Evolutionary conservation across 805 yeast genomes (phyloP), one percentile per base, ranked within the genome.

Genomic region (Cyberlindnera petersonii): DNA sequence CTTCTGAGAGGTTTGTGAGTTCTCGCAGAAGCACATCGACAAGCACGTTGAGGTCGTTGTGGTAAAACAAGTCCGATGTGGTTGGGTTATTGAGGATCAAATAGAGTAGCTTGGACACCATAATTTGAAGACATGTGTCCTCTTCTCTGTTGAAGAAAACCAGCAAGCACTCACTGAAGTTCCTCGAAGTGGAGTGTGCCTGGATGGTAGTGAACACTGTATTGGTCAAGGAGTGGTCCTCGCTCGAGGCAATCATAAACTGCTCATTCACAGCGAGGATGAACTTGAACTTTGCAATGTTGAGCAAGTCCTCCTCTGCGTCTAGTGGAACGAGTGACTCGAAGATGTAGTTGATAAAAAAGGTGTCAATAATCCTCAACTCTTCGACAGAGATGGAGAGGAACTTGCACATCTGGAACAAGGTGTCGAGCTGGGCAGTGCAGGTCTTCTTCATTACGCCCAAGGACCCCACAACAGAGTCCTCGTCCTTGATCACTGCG

Each of bases 11-110:
- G 52, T 89, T 79, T 48, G 74, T 74, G 38, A 91, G 66, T 55
- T 89, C 96, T 37, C 98, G 66, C 2, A 89, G 69, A 37, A 89
- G 68, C 9, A 89, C 88, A 53, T 87, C 96, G 11, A 84, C 79
- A 40, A 89, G 71, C 6, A 89, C 94, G 50, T 82, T 80, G 42
- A 89, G 63, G 57, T 89, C 98, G 52, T 89, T 89, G 45, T 86
- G 67, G 56, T 89, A 89, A 34, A 87, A 75, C 50, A 81, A 69
- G 42, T 81, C 83, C 37, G 74, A 66, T 0, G 94, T 81, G 7
- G 55, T 34, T 26, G 64, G 63, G 6, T 79, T 68, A 2, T 89
- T 79, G 60, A 89, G 76, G 1, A 89, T 72, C 41, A 84, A 60
- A 57, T 86, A 86, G 8, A 89, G 64, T 41, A 86, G 69, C 60